Evolutionary conservation across 257 asterid genomes (phyloP).

Genomic region (Solanum pinnatisectum): DNA sequence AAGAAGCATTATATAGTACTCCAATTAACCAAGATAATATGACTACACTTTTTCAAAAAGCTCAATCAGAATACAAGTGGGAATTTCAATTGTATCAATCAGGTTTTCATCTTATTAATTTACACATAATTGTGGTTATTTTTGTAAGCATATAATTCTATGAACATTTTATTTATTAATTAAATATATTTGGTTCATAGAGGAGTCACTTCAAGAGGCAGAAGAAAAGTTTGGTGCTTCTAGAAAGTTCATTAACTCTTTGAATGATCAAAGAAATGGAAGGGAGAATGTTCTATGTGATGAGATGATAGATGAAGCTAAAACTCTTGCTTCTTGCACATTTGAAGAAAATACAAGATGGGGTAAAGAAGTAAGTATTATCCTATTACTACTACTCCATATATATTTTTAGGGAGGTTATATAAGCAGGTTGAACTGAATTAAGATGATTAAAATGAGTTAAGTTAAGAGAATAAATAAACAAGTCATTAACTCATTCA

Average conservation of each 20-base stretch:
- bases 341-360: conserved; percentile 61
- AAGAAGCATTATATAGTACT: conserved; percentile 44
- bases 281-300: conserved; percentile 10
- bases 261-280: conserved; percentile 8
- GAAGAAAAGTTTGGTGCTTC: conserved; percentile 48
- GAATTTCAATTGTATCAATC: background rate
- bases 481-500: background rate
- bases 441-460: background rate
- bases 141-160: background rate
- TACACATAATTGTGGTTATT: background rate
- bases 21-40: conserved; percentile 50
- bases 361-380: conserved; percentile 60
- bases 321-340: conserved; percentile 53
- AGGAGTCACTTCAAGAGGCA: conserved; percentile 30
- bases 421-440: background rate
- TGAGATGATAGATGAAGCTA: conserved; percentile 41
- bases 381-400: background rate
- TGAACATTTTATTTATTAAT: background rate
- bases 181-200: conserved; percentile 14
- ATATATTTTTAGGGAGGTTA: background rate
- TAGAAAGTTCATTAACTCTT: conserved; percentile 22
- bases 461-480: background rate
- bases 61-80: background rate
- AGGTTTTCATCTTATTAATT: background rate
- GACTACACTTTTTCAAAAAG: background rate